A percentile compares a stretch with the other conserved stretches of the same genome.
These are phyloP conservation scores for Zangia roseola DNA, from an alignment of 768 basidiomycete species.

Conservation along the genomic window DNA sequence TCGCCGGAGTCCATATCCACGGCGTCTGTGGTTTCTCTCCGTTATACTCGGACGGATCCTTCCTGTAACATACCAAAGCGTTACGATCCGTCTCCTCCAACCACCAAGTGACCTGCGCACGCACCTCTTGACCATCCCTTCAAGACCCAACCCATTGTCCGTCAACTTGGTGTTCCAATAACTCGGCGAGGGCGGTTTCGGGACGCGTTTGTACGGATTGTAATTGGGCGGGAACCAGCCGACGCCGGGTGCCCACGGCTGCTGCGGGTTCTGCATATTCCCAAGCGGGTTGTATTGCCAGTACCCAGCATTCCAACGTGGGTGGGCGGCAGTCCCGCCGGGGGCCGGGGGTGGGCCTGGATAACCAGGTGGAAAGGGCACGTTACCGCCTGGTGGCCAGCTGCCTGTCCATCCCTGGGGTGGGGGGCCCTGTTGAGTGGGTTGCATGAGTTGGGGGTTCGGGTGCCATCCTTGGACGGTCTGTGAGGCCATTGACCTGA, in stretches of 20 bases:
- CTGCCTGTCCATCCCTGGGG: constrained; percentile 37
- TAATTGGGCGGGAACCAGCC: constrained; percentile 33
- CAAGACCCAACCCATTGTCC: constrained; percentile 64
- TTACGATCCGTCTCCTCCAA: background rate
- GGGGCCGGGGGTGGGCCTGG: constrained; percentile 58
- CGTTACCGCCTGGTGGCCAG: constrained; percentile 35
- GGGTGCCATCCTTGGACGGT: constrained; percentile 31
- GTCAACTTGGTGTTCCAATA: constrained; percentile 59
- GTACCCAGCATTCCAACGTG: constrained; percentile 48
- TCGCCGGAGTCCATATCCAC: constrained; percentile 70
- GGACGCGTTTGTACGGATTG: constrained; percentile 65
- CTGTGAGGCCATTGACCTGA: constrained; percentile 25
- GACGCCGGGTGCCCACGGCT: constrained; percentile 33
- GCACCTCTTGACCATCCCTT: constrained; percentile 61
- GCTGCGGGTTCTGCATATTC: constrained; percentile 27
- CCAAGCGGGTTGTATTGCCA: constrained; percentile 51
- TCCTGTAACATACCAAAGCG: constrained; percentile 10
- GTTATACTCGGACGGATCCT: constrained; percentile 32
- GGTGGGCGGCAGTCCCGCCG: constrained; percentile 42
- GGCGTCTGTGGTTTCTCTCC: constrained; percentile 53
- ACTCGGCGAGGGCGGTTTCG: constrained; percentile 60
- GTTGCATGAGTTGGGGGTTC: constrained; percentile 35
- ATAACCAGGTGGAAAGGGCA: constrained; percentile 33
- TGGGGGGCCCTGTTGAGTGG: constrained; percentile 15
- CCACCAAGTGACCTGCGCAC: constrained; percentile 23